A percentile compares a stretch with the other conserved stretches of the same genome.
Conservation (phyloP, 2,329 filamentous ascomycete species). For the Microdochium nivale region DNA sequence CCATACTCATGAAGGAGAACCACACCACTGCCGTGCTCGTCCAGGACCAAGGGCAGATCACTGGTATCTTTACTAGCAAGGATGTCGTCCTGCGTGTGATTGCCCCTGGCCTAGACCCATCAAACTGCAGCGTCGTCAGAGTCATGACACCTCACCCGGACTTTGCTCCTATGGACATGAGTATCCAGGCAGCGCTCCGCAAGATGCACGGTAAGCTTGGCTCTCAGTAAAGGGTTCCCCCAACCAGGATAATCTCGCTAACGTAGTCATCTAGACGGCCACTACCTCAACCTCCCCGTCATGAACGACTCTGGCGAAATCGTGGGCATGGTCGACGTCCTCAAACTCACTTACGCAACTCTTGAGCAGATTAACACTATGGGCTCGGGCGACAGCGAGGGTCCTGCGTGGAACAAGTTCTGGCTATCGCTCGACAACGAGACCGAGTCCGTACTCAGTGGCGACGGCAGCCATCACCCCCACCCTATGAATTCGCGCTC, state of each 20-base stretch:
- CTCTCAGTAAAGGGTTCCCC: background rate
- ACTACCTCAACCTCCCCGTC: constrained; percentile 95
- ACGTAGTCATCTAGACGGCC: constrained; percentile 59
- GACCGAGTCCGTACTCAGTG: constrained; percentile 93
- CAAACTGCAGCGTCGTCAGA: constrained; percentile 92
- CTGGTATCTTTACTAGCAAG: constrained; percentile 98
- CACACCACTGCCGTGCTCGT: constrained; percentile 95
- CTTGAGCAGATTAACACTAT: constrained; percentile 97
- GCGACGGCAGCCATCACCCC: constrained; percentile 73
- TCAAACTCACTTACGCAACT: constrained; percentile 96
- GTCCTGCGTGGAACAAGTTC: constrained; percentile 99
- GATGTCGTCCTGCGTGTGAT: constrained; percentile 97
- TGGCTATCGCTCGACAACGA: constrained; percentile 95
- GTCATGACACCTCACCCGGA: constrained; percentile 99
- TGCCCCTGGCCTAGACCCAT: constrained; percentile 87
- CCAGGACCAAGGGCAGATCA: constrained; percentile 94
- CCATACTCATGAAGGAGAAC: constrained; percentile 95
- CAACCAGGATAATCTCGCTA: constrained; percentile 5
- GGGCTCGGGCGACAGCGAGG: constrained; percentile 79
- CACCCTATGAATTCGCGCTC: constrained; percentile 61
- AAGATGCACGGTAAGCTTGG: constrained; percentile 88
- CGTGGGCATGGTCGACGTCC: constrained; percentile 97
- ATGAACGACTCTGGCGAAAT: constrained; percentile 98
- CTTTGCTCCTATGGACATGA: constrained; percentile 98
- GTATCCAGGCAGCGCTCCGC: constrained; percentile 89